Evolutionary conservation across 2,329 filamentous ascomycete genomes (phyloP), one percentile per base, ranked within the genome.

Genomic region (Aspergillus pseudoterreus): DNA sequence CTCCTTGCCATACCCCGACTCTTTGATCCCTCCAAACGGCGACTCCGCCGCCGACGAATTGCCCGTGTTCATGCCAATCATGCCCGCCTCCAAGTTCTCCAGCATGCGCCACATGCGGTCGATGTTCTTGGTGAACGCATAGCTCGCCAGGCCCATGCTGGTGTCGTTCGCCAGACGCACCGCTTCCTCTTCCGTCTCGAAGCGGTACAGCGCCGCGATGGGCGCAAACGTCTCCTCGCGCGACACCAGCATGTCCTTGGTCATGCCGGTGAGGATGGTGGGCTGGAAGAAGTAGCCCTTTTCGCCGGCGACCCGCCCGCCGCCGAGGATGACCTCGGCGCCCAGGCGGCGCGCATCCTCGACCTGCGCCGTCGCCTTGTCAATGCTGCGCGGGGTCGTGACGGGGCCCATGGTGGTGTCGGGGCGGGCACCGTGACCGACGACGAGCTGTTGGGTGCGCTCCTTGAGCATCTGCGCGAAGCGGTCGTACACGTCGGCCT

Each of bases 221-320:
- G 85, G 85, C 0, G 82, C 83, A 59, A 88, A 88, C 0, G 79
- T 82, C 69, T 88, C 85, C 59, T 88, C 84, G 1, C 73, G 70
- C 2, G 73, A 75, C 35, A 81, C 75, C 27, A 74, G 58, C 83
- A 87, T 86, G 2, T 82, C 75, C 9, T 75, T 69, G 6, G 75
- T 82, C 55, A 84, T 81, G 4, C 79, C 78, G 0, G 78, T 78
- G 38, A 88, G 78, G 50, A 88, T 80, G 0, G 85, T 88, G 1
- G 83, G 85, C 63, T 86, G 78, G 68, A 88, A 87, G 74, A 87
- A 90, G 69, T 85, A 88, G 53, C 82, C 81, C 51, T 78, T 78
- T n/a, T 78, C 78, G 1, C 74, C 76, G 10, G 73, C 65, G 10
- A 72, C 67, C 0, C 70, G 64, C 6, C 65, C 64, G 1, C 82